These are phyloP conservation scores for Gynochthodes officinalis DNA, from an alignment of 257 asterid genomes.

Conservation along the genomic window DNA sequence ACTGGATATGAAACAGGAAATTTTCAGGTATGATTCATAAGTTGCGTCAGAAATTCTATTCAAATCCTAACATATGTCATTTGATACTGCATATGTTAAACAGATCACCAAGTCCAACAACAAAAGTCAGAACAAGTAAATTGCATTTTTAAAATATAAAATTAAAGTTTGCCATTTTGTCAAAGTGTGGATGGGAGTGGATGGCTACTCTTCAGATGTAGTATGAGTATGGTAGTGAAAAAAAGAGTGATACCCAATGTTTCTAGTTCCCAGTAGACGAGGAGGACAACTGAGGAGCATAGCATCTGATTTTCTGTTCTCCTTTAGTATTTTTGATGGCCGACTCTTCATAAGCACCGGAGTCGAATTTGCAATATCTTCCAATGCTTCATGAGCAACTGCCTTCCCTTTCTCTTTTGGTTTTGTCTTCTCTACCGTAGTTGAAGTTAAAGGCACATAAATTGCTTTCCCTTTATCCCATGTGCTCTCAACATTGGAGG, in stretches of 20 bases:
- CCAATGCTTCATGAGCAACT: constrained; percentile 25
- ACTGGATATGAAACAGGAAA: neutral
- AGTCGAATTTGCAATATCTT: constrained; percentile 29
- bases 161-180: neutral
- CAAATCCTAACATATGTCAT: neutral
- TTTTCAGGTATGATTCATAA: neutral
- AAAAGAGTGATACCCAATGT: constrained; percentile 29
- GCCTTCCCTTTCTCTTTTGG: constrained; percentile 39
- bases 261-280: constrained; percentile 29
- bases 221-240: constrained; percentile 2
- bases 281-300: constrained; percentile 62
- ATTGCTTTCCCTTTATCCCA: constrained; percentile 30
- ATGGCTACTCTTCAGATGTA: neutral
- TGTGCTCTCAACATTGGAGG: constrained; percentile 17
- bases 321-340: constrained; percentile 14
- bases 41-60: neutral
- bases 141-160: neutral
- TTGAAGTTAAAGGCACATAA: constrained; percentile 25
- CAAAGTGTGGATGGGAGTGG: neutral
- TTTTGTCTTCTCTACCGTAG: constrained; percentile 27
- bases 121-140: neutral
- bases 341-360: constrained; percentile 6
- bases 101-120: neutral
- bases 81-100: neutral
- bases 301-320: constrained; percentile 29